These are phyloP conservation scores for Vanderwaltozyma tropicalis DNA, from an alignment of 805 yeast genomes.

Conservation along the genomic window DNA sequence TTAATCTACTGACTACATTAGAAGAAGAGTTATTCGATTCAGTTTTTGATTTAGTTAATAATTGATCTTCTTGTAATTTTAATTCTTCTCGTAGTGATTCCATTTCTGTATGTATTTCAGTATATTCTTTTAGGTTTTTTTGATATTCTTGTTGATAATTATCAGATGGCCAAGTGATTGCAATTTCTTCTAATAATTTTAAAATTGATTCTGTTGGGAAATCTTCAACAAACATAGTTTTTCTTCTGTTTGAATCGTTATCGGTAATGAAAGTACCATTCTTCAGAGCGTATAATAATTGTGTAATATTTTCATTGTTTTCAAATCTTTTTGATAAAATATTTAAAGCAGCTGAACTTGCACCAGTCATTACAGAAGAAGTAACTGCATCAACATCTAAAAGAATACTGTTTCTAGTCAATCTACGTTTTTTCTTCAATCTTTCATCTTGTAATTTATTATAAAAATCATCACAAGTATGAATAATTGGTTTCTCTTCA, in stretches of 20 bases:
- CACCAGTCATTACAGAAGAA: constrained; percentile 1
- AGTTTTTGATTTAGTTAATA: constrained; percentile 13
- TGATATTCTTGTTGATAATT: constrained; percentile 36
- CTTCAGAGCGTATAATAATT: constrained; percentile 35
- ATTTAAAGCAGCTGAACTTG: constrained; percentile 20
- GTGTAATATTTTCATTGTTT: constrained; percentile 23
- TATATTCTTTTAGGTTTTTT: constrained; percentile 35
- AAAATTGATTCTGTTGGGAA: constrained; percentile 23
- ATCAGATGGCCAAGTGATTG: constrained; percentile 27
- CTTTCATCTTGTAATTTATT: constrained; percentile 14
- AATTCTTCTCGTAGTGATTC: constrained; percentile 22
- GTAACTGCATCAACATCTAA: constrained; percentile 12
- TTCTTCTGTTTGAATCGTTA: constrained; percentile 15
- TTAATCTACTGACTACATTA: constrained; percentile 30
- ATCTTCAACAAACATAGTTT: constrained; percentile 31
- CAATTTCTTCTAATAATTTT: constrained; percentile 27
- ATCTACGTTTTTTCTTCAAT: constrained; percentile 9
- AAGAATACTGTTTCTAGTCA: constrained; percentile 14
- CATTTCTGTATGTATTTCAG: constrained; percentile 30
- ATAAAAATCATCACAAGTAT: constrained; percentile 21
- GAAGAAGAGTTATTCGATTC: constrained; percentile 8
- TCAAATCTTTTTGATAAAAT: constrained; percentile 26
- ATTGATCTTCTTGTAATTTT: constrained; percentile 19
- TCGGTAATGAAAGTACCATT: constrained; percentile 31
- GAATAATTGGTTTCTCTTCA: constrained; percentile 20